phyloP scores from a whole-genome alignment of 805 yeast genomes.

The Candida multigemmis region DNA sequence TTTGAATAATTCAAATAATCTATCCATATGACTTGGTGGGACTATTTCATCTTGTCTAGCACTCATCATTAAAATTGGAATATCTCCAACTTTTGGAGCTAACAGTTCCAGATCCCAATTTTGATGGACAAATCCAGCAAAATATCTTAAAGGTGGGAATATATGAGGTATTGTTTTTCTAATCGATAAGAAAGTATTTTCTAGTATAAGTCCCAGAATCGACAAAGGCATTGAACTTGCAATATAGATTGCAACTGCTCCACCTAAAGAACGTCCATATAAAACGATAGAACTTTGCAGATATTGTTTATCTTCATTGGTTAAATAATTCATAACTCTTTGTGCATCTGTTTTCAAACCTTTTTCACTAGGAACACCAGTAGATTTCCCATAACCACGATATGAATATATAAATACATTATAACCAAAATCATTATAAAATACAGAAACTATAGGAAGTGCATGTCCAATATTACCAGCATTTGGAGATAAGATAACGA shows the following conservation, averaged over 20 bases:
- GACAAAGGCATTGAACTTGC: slow-evolving; percentile 47
- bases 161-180: slow-evolving; percentile 64
- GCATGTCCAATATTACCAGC: slow-evolving; percentile 95
- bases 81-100: slow-evolving; percentile 40
- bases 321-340: slow-evolving; percentile 53
- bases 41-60: slow-evolving; percentile 83
- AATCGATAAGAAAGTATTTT: slow-evolving; percentile 77
- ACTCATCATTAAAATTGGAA: slow-evolving; percentile 64
- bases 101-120: slow-evolving; percentile 71
- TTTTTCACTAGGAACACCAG: slow-evolving; percentile 65
- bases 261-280: slow-evolving; percentile 90
- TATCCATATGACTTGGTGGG: slow-evolving; percentile 76
- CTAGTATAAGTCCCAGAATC: slow-evolving; percentile 63
- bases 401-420: slow-evolving; percentile 83
- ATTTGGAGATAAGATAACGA: slow-evolving; percentile 78
- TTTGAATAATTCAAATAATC: slow-evolving; percentile 44
- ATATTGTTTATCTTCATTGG: slow-evolving; percentile 40
- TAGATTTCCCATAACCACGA: slow-evolving; percentile 81
- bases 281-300: slow-evolving; percentile 47
- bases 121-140: slow-evolving; percentile 62
- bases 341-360: slow-evolving; percentile 83
- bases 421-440: slow-evolving; percentile 53
- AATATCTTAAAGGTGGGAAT: slow-evolving; percentile 54
- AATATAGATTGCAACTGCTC: slow-evolving; percentile 84
- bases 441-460: slow-evolving; percentile 67